Conservation (phyloP, 2,329 filamentous ascomycete genomes). For the Nemania sp. region DNA sequence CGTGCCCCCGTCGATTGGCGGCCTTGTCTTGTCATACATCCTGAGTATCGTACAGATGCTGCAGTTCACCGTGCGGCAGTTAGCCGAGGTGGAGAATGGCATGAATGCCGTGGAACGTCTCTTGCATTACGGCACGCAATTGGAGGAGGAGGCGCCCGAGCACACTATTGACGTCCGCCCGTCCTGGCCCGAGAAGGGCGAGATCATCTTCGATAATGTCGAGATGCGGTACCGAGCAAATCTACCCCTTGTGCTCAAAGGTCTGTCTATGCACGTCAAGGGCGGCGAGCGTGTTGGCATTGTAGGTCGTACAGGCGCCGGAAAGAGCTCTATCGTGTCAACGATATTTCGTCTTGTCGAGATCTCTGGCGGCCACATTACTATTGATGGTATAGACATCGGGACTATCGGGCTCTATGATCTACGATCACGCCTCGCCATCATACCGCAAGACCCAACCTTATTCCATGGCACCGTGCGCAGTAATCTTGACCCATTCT, state of each 20-base stretch:
- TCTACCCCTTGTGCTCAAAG: slow-evolving; percentile 78
- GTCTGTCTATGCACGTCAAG: slow-evolving; percentile 76
- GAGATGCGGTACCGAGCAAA: slow-evolving; percentile 82
- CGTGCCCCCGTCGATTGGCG: slow-evolving; percentile 85
- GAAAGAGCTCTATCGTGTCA: slow-evolving; percentile 86
- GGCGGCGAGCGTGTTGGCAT: slow-evolving; percentile 85
- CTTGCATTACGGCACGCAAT: slow-evolving; percentile 85
- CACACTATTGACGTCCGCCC: slow-evolving; percentile 78
- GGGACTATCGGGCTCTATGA: slow-evolving; percentile 79
- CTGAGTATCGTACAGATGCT: slow-evolving; percentile 94
- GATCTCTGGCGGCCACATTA: slow-evolving; percentile 71
- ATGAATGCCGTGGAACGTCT: slow-evolving; percentile 97
- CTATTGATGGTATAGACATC: slow-evolving; percentile 76
- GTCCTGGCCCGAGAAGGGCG: slow-evolving; percentile 87
- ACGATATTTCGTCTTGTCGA: slow-evolving; percentile 82
- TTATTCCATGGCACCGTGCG: slow-evolving; percentile 85
- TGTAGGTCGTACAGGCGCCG: slow-evolving; percentile 83
- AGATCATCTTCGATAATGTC: slow-evolving; percentile 80
- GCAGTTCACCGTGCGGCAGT: slow-evolving; percentile 92
- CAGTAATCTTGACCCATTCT: slow-evolving; percentile 83
- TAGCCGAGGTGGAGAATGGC: slow-evolving; percentile 96
- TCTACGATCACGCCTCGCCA: slow-evolving; percentile 79
- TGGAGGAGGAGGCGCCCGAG: slow-evolving; percentile 90
- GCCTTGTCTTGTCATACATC: slow-evolving; percentile 92
- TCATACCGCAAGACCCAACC: slow-evolving; percentile 87